Base-by-base conservation (phyloP, 2,329 filamentous ascomycete genomes). In the Blumeria graminis region DNA sequence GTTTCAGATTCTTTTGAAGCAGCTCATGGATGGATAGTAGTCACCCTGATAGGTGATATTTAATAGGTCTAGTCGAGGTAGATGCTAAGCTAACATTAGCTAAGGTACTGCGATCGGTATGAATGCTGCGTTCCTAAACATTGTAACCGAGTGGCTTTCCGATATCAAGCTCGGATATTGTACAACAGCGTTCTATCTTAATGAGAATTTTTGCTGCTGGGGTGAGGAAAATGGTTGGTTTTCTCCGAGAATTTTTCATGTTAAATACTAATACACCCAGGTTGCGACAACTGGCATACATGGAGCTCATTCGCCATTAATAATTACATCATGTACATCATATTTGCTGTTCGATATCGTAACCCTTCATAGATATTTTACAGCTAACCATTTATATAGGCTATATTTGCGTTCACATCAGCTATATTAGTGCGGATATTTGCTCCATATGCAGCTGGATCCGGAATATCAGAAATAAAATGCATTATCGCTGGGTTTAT, bases 121-220 rank as follows among this genome's bases (percentile, higher is more conserved):
- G 60, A 96, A 94, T 66, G 90, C 92, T 14, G 92, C 87, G 0
- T 81, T 94, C 58, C 71, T 98, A 58, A 96, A 94, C 66, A 96
- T 98, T 62, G 78, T 93, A 46, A 96, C 90, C 9, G 92, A 98
- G 70, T 98, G 92, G 90, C 72, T 98, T 60, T 84, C 86, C 38
- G 92, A 98, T 70, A 82, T 95, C 67, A 98, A 96, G 72, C 74
- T 90, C 65, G 92, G 92, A n/a, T 82, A 95, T 69, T 98, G 92
- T 73, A 35, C 55, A 6, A 34, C 55, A 18, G 55, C 41, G 6
- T 98, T 96, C 69, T 98, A 98, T 67, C 75, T 98, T 57, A 98
- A 98, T 69, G 87, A 96, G 74, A 84, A 79, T 67, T 98, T 98
- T 68, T 98, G 92, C 70, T 98, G 92, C 68, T 98, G 89, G 88